Evolutionary conservation across 2,329 filamentous ascomycete species (phyloP).

Genomic region (Talaromyces sp.): DNA sequence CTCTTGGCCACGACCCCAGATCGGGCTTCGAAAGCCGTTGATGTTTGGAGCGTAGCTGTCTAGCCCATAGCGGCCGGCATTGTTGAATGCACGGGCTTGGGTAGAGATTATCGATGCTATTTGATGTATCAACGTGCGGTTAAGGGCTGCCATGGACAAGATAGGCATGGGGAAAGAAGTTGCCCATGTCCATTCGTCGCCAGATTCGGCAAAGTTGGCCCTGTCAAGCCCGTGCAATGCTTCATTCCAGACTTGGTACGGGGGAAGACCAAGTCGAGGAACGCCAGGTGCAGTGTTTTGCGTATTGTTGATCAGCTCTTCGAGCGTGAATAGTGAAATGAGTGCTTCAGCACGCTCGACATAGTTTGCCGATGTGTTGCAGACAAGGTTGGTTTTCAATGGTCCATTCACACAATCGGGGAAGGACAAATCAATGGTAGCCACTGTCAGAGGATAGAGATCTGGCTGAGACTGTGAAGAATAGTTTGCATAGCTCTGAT

Average conservation of each 20-base stretch:
- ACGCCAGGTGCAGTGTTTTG: slow-evolving; percentile 44
- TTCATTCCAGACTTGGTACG: slow-evolving; percentile 57
- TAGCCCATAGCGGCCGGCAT: slow-evolving; percentile 44
- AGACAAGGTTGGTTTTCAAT: slow-evolving; percentile 45
- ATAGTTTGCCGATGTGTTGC: slow-evolving; percentile 37
- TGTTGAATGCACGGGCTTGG: slow-evolving; percentile 62
- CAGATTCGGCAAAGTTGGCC: slow-evolving; percentile 49
- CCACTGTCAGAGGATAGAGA: slow-evolving; percentile 3
- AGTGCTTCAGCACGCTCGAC: slow-evolving; percentile 40
- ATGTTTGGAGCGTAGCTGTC: slow-evolving; percentile 56
- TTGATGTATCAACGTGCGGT: slow-evolving; percentile 55
- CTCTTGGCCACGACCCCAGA: slow-evolving; percentile 59
- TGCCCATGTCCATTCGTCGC: slow-evolving; percentile 51
- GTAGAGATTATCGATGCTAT: slow-evolving; percentile 52
- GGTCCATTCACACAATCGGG: slow-evolving; percentile 48
- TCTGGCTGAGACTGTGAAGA: slow-evolving; percentile 7
- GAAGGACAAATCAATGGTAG: slow-evolving; percentile 22
- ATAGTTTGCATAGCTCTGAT: slow-evolving; percentile 10
- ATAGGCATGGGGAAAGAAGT: slow-evolving; percentile 65
- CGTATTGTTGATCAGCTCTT: slow-evolving; percentile 51
- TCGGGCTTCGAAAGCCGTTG: slow-evolving; percentile 59
- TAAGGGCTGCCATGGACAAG: slow-evolving; percentile 57
- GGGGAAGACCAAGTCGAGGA: slow-evolving; percentile 49
- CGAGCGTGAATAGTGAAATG: slow-evolving; percentile 43
- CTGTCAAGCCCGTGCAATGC: slow-evolving; percentile 61